These are phyloP conservation scores for Neurospora africana DNA, from an alignment of 495 filamentous ascomycete genomes.

Conservation along the genomic window DNA sequence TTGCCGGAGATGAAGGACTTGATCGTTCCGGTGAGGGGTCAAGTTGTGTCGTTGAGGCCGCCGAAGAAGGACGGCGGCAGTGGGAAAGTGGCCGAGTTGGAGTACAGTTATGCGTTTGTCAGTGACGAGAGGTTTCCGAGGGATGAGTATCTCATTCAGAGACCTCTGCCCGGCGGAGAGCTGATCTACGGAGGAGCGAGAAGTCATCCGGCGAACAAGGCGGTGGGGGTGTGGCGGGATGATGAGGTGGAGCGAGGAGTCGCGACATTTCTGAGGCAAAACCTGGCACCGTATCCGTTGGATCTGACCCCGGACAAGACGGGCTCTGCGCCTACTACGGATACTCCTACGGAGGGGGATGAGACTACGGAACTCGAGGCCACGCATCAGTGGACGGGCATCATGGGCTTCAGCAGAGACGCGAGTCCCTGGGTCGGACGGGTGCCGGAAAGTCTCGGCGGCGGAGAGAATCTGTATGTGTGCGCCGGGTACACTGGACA, in stretches of 20 bases:
- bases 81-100: constrained; percentile 6
- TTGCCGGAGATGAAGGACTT: constrained; percentile 57
- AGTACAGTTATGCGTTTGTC: constrained; percentile 53
- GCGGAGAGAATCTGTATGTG: constrained; percentile 14
- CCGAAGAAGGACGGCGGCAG: constrained; percentile 4
- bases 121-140: constrained; percentile 24
- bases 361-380: constrained; percentile 35
- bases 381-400: constrained; percentile 64
- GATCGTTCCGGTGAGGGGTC: constrained; percentile 66
- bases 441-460: constrained; percentile 35
- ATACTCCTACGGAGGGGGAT: constrained; percentile 7
- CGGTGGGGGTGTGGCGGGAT: constrained; percentile 49
- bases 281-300: constrained; percentile 21
- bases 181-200: constrained; percentile 37
- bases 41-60: constrained; percentile 60
- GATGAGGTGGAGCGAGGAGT: constrained; percentile 47
- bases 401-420: constrained; percentile 71
- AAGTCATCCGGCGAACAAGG: constrained; percentile 28
- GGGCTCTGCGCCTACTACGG: background rate
- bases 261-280: constrained; percentile 31
- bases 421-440: constrained; percentile 56
- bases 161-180: constrained; percentile 47
- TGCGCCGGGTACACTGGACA: constrained; percentile 61
- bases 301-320: constrained; percentile 5
- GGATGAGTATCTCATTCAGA: constrained; percentile 70